These are phyloP conservation scores for Tetrastigma voinierianum DNA, from an alignment of 164 flowering plant species.

Conservation along the genomic window DNA sequence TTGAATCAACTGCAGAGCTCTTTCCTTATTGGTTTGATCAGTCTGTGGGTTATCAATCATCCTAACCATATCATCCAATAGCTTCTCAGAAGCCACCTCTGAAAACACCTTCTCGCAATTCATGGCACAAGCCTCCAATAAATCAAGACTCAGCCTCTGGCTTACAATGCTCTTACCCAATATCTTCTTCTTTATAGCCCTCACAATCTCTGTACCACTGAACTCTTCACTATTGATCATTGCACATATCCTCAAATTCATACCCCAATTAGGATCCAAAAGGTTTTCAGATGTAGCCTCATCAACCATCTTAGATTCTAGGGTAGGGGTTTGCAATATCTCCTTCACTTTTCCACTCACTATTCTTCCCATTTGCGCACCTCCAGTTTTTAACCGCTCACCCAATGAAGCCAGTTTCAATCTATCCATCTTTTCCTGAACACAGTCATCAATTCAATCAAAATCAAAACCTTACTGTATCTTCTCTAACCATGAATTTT, in stretches of 20 bases:
- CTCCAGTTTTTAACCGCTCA: slow-evolving; percentile 60
- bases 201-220: slow-evolving; percentile 67
- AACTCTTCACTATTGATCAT: slow-evolving; percentile 63
- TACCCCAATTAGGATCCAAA: slow-evolving; percentile 76
- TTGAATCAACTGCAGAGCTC: slow-evolving; percentile 66
- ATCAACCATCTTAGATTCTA: slow-evolving; percentile 74
- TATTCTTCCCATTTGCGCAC: slow-evolving; percentile 64
- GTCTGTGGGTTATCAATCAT: slow-evolving; percentile 66
- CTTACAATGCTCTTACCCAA: slow-evolving; percentile 32
- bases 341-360: slow-evolving; percentile 73
- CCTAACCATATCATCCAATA: slow-evolving; percentile 88
- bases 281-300: slow-evolving; percentile 68
- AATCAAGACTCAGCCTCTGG: slow-evolving; percentile 64
- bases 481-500: too few species aligned
- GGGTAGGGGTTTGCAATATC: slow-evolving; percentile 60
- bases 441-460: too few species aligned
- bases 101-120: slow-evolving; percentile 92
- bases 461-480: too few species aligned
- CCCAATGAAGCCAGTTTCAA: slow-evolving; percentile 54
- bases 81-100: slow-evolving; percentile 85
- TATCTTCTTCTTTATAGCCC: slow-evolving; percentile 74
- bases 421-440: slow-evolving; percentile 42
- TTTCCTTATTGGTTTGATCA: slow-evolving; percentile 32
- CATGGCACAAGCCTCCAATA: slow-evolving; percentile 72
- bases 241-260: slow-evolving; percentile 74